These are phyloP conservation scores for Henckelia pumila DNA, from an alignment of 257 asterid genomes.

Conservation along the genomic window DNA sequence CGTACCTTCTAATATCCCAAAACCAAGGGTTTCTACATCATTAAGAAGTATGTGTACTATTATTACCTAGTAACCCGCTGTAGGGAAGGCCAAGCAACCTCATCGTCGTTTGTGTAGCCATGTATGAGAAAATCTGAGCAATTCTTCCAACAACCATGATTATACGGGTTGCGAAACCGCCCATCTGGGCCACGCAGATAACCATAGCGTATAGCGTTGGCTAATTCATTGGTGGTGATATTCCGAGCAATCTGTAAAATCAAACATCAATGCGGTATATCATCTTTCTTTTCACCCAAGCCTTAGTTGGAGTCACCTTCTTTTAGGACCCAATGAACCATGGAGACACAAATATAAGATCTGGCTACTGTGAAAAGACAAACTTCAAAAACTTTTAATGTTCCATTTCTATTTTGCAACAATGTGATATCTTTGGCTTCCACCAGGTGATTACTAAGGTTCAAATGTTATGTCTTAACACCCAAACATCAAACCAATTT, in stretches of 20 bases:
- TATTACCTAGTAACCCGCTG: slow-evolving; percentile 52
- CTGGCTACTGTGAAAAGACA: neutral
- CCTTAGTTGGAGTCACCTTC: neutral
- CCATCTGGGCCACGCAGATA: slow-evolving; percentile 96
- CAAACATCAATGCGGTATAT: slow-evolving; percentile 9
- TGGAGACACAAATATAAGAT: no score
- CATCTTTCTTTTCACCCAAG: neutral
- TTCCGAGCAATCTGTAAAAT: slow-evolving; percentile 74
- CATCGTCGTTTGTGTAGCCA: slow-evolving; percentile 76
- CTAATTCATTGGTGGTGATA: slow-evolving; percentile 84
- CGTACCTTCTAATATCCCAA: slow-evolving; percentile 9
- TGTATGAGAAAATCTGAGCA: slow-evolving; percentile 75
- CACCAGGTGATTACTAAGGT: neutral
- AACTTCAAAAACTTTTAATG: neutral
- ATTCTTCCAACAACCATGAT: slow-evolving; percentile 88
- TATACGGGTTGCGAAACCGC: slow-evolving; percentile 82
- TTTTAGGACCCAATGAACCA: neutral
- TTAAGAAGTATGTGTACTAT: neutral
- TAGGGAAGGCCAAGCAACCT: slow-evolving; percentile 93
- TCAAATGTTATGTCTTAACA: neutral
- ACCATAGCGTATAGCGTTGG: slow-evolving; percentile 76
- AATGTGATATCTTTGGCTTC: neutral
- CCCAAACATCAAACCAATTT: neutral
- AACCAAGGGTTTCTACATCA: slow-evolving; percentile 22
- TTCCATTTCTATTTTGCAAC: neutral